These are phyloP conservation scores for Cryphonectria naterciae DNA, from an alignment of 2,329 filamentous ascomycete species.

Conservation along the genomic window DNA sequence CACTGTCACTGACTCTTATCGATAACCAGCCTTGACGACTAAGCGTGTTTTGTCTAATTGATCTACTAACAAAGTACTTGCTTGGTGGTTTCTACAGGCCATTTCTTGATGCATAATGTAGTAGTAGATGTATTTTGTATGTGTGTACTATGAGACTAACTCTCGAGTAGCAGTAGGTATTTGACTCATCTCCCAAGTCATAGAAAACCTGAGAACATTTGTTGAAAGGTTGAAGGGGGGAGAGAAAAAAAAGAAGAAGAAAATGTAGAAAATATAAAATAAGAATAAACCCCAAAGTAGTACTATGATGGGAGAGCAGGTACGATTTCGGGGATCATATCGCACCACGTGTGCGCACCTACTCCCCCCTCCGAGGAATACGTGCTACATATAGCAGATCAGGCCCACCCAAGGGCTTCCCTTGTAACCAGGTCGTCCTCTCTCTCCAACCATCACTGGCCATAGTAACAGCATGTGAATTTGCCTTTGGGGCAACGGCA, in stretches of 20 bases:
- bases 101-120: not conserved
- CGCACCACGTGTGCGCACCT: not conserved
- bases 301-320: not conserved
- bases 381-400: not conserved
- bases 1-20: not conserved
- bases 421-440: not conserved
- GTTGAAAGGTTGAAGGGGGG: no score
- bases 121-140: not conserved
- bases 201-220: not conserved
- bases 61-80: not conserved
- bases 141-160: not conserved
- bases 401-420: not conserved
- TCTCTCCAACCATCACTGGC: not conserved
- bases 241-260: no score
- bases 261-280: no score
- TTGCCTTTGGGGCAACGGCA: not conserved
- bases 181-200: not conserved
- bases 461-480: not conserved
- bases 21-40: not conserved
- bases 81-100: not conserved
- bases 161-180: not conserved
- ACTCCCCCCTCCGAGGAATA: not conserved
- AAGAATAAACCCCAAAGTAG: not conserved
- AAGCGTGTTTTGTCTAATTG: not conserved
- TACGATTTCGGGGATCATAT: not conserved